Evolutionary conservation across 129 eudicot species (phyloP).

Genomic region (Silybum marianum): DNA sequence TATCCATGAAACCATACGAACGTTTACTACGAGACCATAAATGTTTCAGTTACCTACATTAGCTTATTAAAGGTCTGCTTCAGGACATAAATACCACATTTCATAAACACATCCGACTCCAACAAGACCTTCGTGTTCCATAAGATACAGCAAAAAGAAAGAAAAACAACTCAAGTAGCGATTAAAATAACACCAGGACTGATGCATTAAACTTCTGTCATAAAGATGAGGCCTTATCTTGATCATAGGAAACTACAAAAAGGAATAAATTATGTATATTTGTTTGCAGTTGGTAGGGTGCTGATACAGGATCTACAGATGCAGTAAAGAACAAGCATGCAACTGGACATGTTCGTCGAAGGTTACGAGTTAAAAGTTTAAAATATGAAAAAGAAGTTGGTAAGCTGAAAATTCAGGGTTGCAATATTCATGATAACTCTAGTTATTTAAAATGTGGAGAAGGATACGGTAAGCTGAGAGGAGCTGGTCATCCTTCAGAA

Average conservation of each 20-base stretch:
- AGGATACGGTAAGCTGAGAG: constrained; percentile 99
- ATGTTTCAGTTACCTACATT: not conserved
- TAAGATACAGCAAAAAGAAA: not conserved
- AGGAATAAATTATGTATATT: not conserved
- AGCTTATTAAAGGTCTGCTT: not conserved
- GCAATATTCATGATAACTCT: not conserved
- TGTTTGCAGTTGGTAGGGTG: not conserved
- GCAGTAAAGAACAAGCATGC: not conserved
- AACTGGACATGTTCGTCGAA: not conserved
- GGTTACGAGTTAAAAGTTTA: not conserved
- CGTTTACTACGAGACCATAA: too few species aligned
- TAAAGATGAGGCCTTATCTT: not conserved
- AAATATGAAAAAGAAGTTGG: not conserved
- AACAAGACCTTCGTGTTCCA: not conserved
- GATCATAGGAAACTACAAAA: too few species aligned
- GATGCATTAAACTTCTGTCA: not conserved
- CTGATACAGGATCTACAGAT: not conserved
- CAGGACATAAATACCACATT: not conserved
- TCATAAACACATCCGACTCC: not conserved
- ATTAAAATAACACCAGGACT: not conserved
- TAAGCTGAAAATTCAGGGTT: not conserved
- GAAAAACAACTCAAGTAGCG: not conserved
- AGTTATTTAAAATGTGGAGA: not conserved
- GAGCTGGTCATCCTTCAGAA: constrained; percentile 91
- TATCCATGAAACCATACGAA: too few species aligned